Evolutionary conservation across 179 eudicot species (phyloP).

Genomic region (Patellifolia procumbens): DNA sequence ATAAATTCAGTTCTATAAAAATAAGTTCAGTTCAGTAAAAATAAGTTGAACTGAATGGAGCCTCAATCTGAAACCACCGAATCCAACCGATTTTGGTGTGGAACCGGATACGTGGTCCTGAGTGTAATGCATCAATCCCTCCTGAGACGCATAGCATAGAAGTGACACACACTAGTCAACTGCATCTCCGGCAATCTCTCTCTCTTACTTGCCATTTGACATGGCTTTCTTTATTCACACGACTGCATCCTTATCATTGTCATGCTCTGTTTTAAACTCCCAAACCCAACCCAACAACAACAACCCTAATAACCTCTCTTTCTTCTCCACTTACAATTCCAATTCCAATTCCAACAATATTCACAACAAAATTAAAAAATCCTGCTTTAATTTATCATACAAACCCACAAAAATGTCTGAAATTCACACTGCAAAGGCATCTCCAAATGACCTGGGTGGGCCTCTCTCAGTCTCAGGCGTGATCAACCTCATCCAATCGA

Average conservation of each 20-base stretch:
- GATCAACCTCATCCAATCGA: constrained; percentile 44
- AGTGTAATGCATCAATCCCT: too few relatives aligned
- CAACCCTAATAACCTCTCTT: neutral
- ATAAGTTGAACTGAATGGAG: too few relatives aligned
- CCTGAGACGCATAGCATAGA: too few relatives aligned
- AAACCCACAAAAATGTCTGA: constrained; percentile 34
- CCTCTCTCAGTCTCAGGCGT: constrained; percentile 42
- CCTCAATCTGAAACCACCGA: too few relatives aligned
- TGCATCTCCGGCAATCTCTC: neutral
- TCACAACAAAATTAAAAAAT: neutral
- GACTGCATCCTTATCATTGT: constrained; percentile 1
- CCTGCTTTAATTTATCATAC: neutral
- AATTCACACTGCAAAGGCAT: constrained; percentile 37
- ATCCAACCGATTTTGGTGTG: too few relatives aligned
- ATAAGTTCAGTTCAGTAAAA: too few relatives aligned
- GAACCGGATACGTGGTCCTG: too few relatives aligned
- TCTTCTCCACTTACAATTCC: neutral
- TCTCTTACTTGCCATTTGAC: neutral
- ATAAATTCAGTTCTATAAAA: too few relatives aligned
- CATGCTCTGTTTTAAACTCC: neutral
- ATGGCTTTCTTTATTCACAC: constrained; percentile 24
- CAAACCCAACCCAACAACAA: constrained; percentile 4
- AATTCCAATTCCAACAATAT: constrained; percentile 4
- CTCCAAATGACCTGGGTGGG: constrained; percentile 32
- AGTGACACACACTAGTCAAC: constrained; percentile 12